phyloP scores from a whole-genome alignment of 2,329 filamentous ascomycete genomes.

The Epichloe gansuensis region DNA sequence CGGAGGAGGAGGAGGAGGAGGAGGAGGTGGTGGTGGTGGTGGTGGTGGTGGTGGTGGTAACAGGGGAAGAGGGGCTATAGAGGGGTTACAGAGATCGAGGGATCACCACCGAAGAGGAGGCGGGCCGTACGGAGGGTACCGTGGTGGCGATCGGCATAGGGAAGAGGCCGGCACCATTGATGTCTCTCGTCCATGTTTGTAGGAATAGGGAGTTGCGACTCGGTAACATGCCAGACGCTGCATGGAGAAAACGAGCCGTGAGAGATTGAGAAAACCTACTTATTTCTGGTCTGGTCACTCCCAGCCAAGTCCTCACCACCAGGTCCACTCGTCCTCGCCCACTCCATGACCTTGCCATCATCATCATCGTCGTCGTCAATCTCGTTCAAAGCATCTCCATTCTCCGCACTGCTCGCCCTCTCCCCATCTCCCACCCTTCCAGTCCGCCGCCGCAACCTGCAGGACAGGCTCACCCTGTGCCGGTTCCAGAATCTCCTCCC shows the following conservation, averaged over 20 bases:
- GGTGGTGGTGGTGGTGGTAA: conserved; percentile 2
- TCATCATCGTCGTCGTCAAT: conserved; percentile 7
- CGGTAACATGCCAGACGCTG: neutral
- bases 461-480: conserved; percentile 54
- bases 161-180: conserved; percentile 22
- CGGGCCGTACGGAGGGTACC: conserved; percentile 22
- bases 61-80: conserved; percentile 14
- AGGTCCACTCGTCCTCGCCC: conserved; percentile 25
- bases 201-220: neutral
- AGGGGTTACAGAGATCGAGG: conserved; percentile 19
- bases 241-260: too few relatives aligned
- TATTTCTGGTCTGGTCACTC: conserved; percentile 5
- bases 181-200: neutral
- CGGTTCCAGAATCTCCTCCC: conserved; percentile 44
- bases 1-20: conserved; percentile 7
- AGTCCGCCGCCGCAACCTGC: conserved; percentile 60
- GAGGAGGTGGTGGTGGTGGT: neutral
- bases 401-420: conserved; percentile 37
- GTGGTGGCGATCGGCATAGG: conserved; percentile 23
- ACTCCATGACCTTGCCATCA: conserved; percentile 13
- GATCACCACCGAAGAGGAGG: conserved; percentile 17
- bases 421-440: conserved; percentile 45
- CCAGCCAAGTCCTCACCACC: conserved; percentile 21
- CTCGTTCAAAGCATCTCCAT: conserved; percentile 1
- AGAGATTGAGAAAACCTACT: neutral